Conservation (phyloP, 805 yeast genomes). For the Saccharomyces mikatae region DNA sequence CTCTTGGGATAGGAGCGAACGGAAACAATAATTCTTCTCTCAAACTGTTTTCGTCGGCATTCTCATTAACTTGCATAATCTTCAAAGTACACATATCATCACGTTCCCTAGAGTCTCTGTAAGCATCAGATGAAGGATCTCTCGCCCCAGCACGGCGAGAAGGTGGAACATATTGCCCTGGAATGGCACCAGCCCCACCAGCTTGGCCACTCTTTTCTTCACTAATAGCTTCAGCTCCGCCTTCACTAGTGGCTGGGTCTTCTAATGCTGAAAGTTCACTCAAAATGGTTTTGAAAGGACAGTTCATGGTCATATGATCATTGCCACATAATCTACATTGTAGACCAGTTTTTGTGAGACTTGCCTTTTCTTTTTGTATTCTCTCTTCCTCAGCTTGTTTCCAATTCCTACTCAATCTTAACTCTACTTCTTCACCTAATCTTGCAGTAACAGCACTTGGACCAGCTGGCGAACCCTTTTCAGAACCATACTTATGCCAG, state of each 20-base stretch:
- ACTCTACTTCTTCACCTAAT: slow-evolving; percentile 73
- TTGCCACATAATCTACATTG: slow-evolving; percentile 91
- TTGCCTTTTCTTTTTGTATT: slow-evolving; percentile 38
- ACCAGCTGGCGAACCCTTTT: slow-evolving; percentile 64
- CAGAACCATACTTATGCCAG: slow-evolving; percentile 86
- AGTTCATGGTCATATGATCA: slow-evolving; percentile 84
- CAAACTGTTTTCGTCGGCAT: slow-evolving; percentile 74
- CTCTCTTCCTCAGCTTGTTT: slow-evolving; percentile 69
- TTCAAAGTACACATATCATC: slow-evolving; percentile 84
- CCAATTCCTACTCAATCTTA: slow-evolving; percentile 70
- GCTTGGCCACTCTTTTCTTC: slow-evolving; percentile 28
- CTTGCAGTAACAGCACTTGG: slow-evolving; percentile 86
- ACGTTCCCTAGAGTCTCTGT: slow-evolving; percentile 46
- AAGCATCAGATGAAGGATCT: slow-evolving; percentile 36
- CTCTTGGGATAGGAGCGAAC: slow-evolving; percentile 65
- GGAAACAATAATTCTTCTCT: slow-evolving; percentile 60
- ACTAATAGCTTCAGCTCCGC: slow-evolving; percentile 23
- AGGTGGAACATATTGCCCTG: slow-evolving; percentile 52
- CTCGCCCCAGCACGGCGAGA: slow-evolving; percentile 38
- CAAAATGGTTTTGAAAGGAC: slow-evolving; percentile 91
- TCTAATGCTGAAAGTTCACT: slow-evolving; percentile 41
- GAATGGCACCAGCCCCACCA: slow-evolving; percentile 30
- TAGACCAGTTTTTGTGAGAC: slow-evolving; percentile 40
- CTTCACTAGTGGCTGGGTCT: slow-evolving; percentile 30
- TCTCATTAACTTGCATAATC: slow-evolving; percentile 82